Evolutionary conservation across 371 early-diverging fungal species (phyloP).

Genomic region (Rhizopus arrhizus): DNA sequence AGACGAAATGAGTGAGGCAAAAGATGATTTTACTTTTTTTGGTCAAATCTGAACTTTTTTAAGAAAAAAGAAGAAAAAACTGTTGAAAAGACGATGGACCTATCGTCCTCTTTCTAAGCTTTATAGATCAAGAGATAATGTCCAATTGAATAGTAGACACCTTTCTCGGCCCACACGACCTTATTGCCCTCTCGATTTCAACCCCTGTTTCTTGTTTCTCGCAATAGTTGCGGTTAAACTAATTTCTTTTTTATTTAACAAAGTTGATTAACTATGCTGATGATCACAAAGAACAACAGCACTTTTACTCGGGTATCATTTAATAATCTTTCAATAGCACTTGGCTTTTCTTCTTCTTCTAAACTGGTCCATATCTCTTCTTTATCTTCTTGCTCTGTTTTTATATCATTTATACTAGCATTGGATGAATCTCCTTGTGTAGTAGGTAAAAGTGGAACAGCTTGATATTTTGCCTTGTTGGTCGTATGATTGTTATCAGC

Average conservation of each 20-base stretch:
- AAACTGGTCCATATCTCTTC: constrained; percentile 8
- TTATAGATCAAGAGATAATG: no score
- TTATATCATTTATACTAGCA: neutral
- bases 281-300: constrained; percentile 10
- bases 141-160: no score
- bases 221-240: neutral
- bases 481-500: neutral
- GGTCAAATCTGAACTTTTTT: neutral
- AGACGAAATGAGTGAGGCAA: constrained; percentile 97
- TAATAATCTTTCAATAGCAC: neutral
- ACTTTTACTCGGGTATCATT: constrained; percentile 15
- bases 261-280: constrained; percentile 11
- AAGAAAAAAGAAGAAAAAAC: neutral
- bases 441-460: constrained; percentile 24
- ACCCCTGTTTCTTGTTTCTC: neutral
- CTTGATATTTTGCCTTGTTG: constrained; percentile 22
- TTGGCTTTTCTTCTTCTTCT: constrained; percentile 1
- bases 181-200: no score
- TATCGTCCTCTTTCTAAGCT: neutral
- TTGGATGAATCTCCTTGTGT: neutral
- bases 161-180: no score
- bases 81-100: neutral
- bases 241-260: constrained; percentile 6
- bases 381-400: constrained; percentile 7
- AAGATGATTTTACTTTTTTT: constrained; percentile 95